Evolutionary conservation across 139 green algal genomes (phyloP).

Genomic region (Monoraphidium neglectum): DNA sequence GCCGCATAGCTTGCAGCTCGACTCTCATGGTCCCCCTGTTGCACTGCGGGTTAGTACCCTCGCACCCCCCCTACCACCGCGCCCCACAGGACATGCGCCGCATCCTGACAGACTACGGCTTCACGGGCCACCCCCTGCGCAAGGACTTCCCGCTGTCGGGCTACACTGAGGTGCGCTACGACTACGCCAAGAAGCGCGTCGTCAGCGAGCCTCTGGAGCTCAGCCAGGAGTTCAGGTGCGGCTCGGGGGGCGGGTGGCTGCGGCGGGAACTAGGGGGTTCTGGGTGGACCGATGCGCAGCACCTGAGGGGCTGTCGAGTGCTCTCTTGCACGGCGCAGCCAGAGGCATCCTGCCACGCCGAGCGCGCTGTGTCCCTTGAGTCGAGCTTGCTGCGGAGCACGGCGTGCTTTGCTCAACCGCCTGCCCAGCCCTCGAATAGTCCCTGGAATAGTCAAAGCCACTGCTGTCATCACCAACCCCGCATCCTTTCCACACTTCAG

Average conservation of each 20-base stretch:
- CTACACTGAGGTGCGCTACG: constrained; percentile 79
- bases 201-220: constrained; percentile 67
- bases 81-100: constrained; percentile 89
- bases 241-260: too few species aligned
- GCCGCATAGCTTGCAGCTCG: too few species aligned
- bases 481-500: constrained; percentile 50
- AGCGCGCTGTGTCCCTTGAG: too few species aligned
- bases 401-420: too few species aligned
- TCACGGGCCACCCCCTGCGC: constrained; percentile 83
- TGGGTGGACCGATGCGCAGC: background rate
- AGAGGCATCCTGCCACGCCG: too few species aligned
- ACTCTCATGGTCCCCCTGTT: too few species aligned
- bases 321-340: too few species aligned
- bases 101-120: constrained; percentile 92
- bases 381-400: too few species aligned
- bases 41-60: too few species aligned
- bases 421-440: too few species aligned
- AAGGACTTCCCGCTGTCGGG: constrained; percentile 92
- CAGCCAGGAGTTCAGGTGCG: constrained; percentile 54
- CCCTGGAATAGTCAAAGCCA: background rate
- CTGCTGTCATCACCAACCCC: background rate
- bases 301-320: too few species aligned
- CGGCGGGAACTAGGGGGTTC: background rate
- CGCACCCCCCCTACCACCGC: too few species aligned
- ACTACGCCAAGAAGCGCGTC: constrained; percentile 69